phyloP scores from a whole-genome alignment of 169 alveolate genomes.

The Eimeria acervulina region DNA sequence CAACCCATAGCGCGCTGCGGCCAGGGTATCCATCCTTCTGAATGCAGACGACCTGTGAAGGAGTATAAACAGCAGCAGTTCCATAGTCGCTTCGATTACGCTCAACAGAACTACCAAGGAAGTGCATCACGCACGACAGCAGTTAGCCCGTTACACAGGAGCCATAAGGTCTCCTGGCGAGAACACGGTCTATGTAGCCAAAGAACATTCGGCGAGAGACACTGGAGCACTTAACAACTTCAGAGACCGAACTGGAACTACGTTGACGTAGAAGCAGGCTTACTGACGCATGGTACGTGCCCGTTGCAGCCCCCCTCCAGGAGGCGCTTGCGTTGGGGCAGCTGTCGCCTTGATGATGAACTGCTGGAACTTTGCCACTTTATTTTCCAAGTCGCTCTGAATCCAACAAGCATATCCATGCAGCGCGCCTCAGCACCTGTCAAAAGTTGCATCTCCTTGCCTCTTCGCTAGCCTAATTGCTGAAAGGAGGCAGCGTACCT shows the following conservation, averaged over 20 bases:
- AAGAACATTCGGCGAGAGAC: neutral
- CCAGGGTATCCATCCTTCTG: slow-evolving; percentile 79
- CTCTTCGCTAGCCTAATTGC: neutral
- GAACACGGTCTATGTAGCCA: neutral
- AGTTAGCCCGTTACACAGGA: neutral
- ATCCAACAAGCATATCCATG: neutral
- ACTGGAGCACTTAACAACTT: neutral
- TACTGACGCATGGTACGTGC: slow-evolving; percentile 74
- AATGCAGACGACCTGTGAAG: slow-evolving; percentile 61
- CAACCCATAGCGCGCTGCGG: slow-evolving; percentile 75
- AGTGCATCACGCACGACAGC: neutral
- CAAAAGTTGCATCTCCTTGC: neutral
- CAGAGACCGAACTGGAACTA: neutral
- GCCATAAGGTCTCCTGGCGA: neutral
- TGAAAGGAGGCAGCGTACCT: slow-evolving; percentile 8
- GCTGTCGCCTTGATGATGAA: slow-evolving; percentile 88
- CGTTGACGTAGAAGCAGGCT: neutral
- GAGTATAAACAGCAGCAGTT: neutral
- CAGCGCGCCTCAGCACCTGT: neutral
- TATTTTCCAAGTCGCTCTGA: slow-evolving; percentile 88
- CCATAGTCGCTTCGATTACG: neutral
- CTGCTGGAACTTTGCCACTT: slow-evolving; percentile 89
- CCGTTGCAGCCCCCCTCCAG: slow-evolving; percentile 41
- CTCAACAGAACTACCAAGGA: neutral
- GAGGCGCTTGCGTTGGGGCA: neutral